Base-by-base conservation (phyloP, 1,139 yeast genomes). In the Arxiozyma slooffiae region DNA sequence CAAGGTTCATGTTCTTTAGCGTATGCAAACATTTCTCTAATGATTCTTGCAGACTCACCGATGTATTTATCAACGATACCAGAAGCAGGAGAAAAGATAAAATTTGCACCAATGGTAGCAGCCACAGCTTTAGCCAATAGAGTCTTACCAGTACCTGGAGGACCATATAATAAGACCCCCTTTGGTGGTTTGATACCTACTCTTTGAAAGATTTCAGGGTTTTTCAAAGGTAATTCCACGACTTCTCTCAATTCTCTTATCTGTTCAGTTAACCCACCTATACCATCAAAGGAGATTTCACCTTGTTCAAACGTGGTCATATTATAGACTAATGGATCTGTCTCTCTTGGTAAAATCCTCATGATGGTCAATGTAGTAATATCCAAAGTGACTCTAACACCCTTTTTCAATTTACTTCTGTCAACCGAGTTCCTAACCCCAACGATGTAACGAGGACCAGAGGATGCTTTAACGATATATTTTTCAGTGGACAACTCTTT, bases 91-190 rank as follows among this genome's bases (percentile, higher is more conserved):
- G 96, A 87, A 64, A 92, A 92, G 57, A 94, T 92, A 71, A 94
- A 94, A 70, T 94, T 94, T 47, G 97, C 97, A 48, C 97, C 98
- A 62, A 94, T 88, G 6, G 97, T 92, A 46, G 98, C 97, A 6
- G 99, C 98, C 44, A 90, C 97, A 0, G 98, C 98, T 66, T 92
- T 90, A 14, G 98, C 98, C 61, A 92, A 76, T 55, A 92, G 74
- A 0, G 98, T 92, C 68, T 92, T 92, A 67, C 98, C 98, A 0
- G 98, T 92, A 62, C 98, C 98, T 26, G 98, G 98, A n/a, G 98
- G 98, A 2, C 98, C 99, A 64, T 94, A 94, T 52, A 94, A 75
- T 57, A 94, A 74, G 17, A 94, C 98, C 67, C 98, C 99, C 71
- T 92, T 94, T 51, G 99, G 98, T 20, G 97, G 96, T 66, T 89